Evolutionary conservation across 495 filamentous ascomycete genomes (phyloP), one percentile per base, ranked within the genome.

Genomic region (Penicillium atrosanguineum): DNA sequence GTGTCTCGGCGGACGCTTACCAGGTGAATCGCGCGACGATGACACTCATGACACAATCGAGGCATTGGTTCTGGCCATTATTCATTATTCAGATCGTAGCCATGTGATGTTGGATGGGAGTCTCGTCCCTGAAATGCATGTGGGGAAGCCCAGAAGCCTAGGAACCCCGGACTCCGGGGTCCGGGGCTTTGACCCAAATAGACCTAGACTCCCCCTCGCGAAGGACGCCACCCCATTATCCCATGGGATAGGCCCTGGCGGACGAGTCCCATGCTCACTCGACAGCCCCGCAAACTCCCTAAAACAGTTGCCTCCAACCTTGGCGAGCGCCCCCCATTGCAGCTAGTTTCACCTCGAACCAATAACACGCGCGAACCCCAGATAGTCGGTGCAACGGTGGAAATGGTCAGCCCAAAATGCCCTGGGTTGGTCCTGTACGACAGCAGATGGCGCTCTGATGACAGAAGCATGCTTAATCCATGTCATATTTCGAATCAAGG

Each of bases 11-110:
- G 45, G 48, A 44, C 21, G 31, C 56, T 53, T 47, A 29, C 20
- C 14, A 29, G 28, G 46, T 48, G 55, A 39, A 50, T 60, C 34
- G 46, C 16, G 44, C 45, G 19, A 40, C 47, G 45, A 44, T 53
- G 48, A 53, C 25, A 36, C 39, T 59, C 39, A 63, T 63, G 63
- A 58, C 57, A 51, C 50, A 53, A 53, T 52, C 57, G 29, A 57
- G 59, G 51, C 48, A 43, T 48, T 55, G 55, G 47, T 54, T 51
- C 20, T 59, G 56, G 38, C 45, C 47, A 46, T 45, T 38, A 6
- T 29, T 48, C n/a, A 7, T 48, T 19, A n/a, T 23, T 20, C 5
- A 5, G 23, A 37, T 18, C 34, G 31, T 38, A 14, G 37, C 37
- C 37, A 47, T n/a, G 29, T 47, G 37, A n/a, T 25, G 16, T 12